Percentiles rank a stretch among this genome's conserved stretches.
Conservation (phyloP, 441 rosid genomes). For the Rhodomyrtus psidioides region DNA sequence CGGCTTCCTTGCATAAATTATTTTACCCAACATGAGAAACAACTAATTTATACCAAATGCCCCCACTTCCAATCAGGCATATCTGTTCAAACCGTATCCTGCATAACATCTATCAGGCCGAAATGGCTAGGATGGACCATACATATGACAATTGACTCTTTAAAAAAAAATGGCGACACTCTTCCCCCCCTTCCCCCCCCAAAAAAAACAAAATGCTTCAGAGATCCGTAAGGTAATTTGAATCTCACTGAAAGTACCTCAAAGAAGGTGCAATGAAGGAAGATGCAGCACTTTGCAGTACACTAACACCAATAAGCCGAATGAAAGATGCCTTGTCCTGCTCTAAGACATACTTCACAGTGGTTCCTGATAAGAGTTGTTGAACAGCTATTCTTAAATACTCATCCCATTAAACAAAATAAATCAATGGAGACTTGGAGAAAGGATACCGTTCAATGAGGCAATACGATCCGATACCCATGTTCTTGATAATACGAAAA, state of each 20-base stretch:
- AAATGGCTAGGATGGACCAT: background rate
- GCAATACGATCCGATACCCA: constrained; percentile 97
- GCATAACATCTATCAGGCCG: background rate
- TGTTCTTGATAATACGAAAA: constrained; percentile 91
- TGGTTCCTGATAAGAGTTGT: constrained; percentile 61
- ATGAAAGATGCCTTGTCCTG: constrained; percentile 86
- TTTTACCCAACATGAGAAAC: background rate
- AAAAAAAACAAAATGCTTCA: background rate
- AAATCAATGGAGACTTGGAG: background rate
- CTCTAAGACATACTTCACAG: constrained; percentile 94
- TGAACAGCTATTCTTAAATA: constrained; percentile 1
- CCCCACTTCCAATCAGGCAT: background rate
- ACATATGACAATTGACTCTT: background rate
- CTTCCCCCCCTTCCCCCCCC: too few relatives aligned
- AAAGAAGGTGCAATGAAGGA: constrained; percentile 92
- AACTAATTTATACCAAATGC: background rate
- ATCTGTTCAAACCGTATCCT: background rate
- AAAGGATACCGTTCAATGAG: constrained; percentile 74
- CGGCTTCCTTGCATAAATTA: background rate
- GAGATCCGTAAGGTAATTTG: background rate
- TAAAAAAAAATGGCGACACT: background rate
- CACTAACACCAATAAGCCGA: constrained; percentile 80
- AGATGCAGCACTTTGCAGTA: constrained; percentile 94
- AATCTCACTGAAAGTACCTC: constrained; percentile 34
- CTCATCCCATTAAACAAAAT: constrained; percentile 3